Evolutionary conservation across 805 yeast species (phyloP).

Genomic region (Vanderwaltozyma tropicalis): DNA sequence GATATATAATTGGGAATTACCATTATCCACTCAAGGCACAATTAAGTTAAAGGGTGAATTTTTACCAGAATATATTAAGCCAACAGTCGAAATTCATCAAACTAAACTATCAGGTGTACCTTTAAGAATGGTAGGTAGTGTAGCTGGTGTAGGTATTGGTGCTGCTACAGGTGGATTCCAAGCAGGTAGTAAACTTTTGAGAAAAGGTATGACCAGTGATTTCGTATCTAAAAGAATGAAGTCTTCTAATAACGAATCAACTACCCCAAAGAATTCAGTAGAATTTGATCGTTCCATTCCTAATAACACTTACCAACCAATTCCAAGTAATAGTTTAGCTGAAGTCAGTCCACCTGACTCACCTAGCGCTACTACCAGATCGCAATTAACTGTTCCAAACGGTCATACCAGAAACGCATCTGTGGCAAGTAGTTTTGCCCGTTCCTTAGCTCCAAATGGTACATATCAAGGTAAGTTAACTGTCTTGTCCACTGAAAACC

Average conservation of each 20-base stretch:
- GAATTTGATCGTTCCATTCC: conserved; percentile 24
- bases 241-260: neutral
- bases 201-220: conserved; percentile 16
- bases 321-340: conserved; percentile 14
- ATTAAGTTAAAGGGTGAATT: conserved; percentile 46
- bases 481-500: conserved; percentile 38
- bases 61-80: conserved; percentile 56
- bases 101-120: conserved; percentile 35
- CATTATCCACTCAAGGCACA: conserved; percentile 55
- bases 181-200: conserved; percentile 37
- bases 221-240: neutral
- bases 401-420: conserved; percentile 1
- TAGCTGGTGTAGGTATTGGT: conserved; percentile 34
- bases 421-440: conserved; percentile 17
- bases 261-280: neutral
- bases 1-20: conserved; percentile 36
- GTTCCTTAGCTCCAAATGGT: conserved; percentile 25
- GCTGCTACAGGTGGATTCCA: conserved; percentile 37
- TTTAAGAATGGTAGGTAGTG: conserved; percentile 34
- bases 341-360: neutral
- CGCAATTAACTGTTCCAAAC: neutral
- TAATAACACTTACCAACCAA: conserved; percentile 20
- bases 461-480: conserved; percentile 43
- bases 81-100: conserved; percentile 30
- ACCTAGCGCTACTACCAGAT: neutral